Conservation (phyloP, 148 eudicot genomes). For the Tetragonia tetragonoides region DNA sequence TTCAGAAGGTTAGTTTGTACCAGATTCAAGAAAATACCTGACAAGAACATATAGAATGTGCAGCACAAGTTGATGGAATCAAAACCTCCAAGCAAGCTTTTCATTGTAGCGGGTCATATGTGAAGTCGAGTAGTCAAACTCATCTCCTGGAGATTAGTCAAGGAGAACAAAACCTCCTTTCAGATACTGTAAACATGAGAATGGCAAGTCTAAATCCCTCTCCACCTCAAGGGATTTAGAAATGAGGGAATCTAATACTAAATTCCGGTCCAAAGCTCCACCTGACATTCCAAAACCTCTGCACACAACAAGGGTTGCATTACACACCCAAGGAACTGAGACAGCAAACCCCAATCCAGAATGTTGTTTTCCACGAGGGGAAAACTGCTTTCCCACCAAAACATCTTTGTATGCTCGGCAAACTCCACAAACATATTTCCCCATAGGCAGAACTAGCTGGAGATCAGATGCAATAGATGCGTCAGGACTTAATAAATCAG, state of each 20-base stretch:
- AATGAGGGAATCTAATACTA: conserved; percentile 40
- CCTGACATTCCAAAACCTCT: conserved; percentile 42
- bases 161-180: conserved; percentile 60
- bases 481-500: conserved; percentile 29
- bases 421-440: conserved; percentile 62
- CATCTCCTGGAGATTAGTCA: conserved; percentile 22
- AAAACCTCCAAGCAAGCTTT: too few species aligned
- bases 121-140: too few species aligned
- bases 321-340: conserved; percentile 80
- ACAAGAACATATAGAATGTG: too few species aligned
- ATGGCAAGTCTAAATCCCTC: conserved; percentile 52
- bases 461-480: conserved; percentile 30
- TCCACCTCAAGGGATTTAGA: conserved; percentile 55
- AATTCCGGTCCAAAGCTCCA: conserved; percentile 33
- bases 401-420: conserved; percentile 62
- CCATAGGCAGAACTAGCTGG: conserved; percentile 48
- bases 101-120: too few species aligned
- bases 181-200: conserved; percentile 66
- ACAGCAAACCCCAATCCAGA: conserved; percentile 61
- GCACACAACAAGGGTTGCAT: conserved; percentile 70
- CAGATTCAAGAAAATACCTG: too few species aligned
- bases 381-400: conserved; percentile 33
- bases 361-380: conserved; percentile 4
- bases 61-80: too few species aligned
- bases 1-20: too few species aligned